phyloP scores from a whole-genome alignment of 768 basidiomycete genomes.

The Pleurotus cornucopiae region DNA sequence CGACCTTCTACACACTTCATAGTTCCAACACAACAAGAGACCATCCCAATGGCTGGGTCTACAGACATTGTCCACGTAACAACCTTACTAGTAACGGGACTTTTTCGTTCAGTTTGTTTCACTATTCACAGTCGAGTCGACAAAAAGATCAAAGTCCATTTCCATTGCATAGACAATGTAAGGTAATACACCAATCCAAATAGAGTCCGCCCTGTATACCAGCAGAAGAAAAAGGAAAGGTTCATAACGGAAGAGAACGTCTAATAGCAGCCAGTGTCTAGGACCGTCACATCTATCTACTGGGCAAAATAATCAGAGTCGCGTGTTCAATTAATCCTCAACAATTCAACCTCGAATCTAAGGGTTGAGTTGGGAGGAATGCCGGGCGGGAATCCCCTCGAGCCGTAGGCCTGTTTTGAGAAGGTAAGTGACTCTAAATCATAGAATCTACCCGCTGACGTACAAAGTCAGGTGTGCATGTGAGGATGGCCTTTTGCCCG shows the following conservation, averaged over 20 bases:
- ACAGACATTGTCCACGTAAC: too few relatives aligned
- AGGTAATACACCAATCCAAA: neutral
- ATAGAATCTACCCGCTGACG: slow-evolving; percentile 23
- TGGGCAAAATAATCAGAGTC: neutral
- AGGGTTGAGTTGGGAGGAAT: slow-evolving; percentile 77
- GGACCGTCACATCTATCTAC: neutral
- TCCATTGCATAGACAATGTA: neutral
- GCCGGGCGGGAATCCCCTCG: slow-evolving; percentile 70
- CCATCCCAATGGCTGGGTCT: too few relatives aligned
- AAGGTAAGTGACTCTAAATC: slow-evolving; percentile 5
- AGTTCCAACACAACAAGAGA: too few relatives aligned
- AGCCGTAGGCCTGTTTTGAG: slow-evolving; percentile 59
- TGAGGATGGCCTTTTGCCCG: slow-evolving; percentile 69
- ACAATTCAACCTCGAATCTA: slow-evolving; percentile 79
- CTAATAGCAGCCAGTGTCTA: slow-evolving; percentile 3
- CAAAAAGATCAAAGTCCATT: too few relatives aligned
- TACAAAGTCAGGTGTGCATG: slow-evolving; percentile 74
- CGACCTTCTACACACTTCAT: too few relatives aligned
- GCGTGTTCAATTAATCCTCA: slow-evolving; percentile 56
- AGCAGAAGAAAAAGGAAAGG: neutral
- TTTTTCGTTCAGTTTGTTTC: too few relatives aligned
- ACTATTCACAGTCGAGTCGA: too few relatives aligned
- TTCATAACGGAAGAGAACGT: neutral
- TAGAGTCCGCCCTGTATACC: neutral
- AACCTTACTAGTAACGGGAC: too few relatives aligned